Base-by-base conservation (phyloP, 2,329 filamentous ascomycete genomes). In the Rhynchosporium graminicola region DNA sequence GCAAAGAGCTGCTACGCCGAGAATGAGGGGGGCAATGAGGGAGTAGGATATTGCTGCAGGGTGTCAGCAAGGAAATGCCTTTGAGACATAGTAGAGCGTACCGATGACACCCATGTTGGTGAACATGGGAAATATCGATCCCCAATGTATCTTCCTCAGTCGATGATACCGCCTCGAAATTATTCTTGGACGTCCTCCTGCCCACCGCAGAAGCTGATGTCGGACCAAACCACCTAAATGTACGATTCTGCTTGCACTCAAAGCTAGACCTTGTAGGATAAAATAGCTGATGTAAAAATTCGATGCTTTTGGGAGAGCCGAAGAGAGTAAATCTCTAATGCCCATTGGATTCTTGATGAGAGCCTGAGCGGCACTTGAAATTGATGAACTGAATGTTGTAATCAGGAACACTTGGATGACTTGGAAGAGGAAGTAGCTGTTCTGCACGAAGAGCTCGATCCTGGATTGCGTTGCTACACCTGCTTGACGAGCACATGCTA, bases 211-310 rank as follows among this genome's bases (percentile, higher is more conserved):
- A 2, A 87, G 71, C 55, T 83, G 79, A 69, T 82, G 83, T 4
- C 86, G 68, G 38, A 88, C 76, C 29, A 89, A 74, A 20, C 84
- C 84, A 12, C 76, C 78, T 45, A 88, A 79, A 66, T 86, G 84
- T 31, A 88, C 74, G 12, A 89, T 74, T 20, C 83, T 80, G 57
- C 82, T 80, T 1, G 85, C 80, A 42, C 84, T 84, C 71, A 87
- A 84, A 2, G 82, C 85, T 61, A 89, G 75, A 1, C 86, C 87
- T 71, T 89, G 86, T 1, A 90, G 76, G 43, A 89, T 80, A 64
- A 89, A 87, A 72, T 89, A 90, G 0, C 83, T 84, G 8, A 89
- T 79, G 71, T 89, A 90, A 71, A 89, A 89, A 69, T 87, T 89
- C 40, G 85, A 85, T 2, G 86, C 83, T 33, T 77, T 79, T 2